Evolutionary conservation across 148 eudicot species (phyloP).

Genomic region (Rhododendron ovatum): DNA sequence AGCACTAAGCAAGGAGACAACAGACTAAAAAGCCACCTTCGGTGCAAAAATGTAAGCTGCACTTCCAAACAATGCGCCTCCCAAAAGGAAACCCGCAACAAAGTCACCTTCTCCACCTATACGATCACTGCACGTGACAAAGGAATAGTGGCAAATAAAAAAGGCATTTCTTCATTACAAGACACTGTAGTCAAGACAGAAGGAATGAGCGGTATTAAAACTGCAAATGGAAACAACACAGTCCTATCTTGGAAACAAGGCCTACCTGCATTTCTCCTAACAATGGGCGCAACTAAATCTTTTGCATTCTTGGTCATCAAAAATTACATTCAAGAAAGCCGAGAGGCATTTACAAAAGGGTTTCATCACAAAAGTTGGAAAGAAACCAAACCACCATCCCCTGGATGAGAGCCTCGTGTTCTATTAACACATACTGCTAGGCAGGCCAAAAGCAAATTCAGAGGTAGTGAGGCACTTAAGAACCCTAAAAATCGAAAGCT

Average conservation of each 20-base stretch:
- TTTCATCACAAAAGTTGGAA: neutral
- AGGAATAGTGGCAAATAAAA: neutral
- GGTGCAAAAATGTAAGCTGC: slow-evolving; percentile 81
- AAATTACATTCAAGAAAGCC: neutral
- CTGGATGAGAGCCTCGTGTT: neutral
- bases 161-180: neutral
- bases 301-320: neutral
- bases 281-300: neutral
- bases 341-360: neutral
- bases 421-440: neutral
- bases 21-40: slow-evolving; percentile 38
- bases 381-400: neutral
- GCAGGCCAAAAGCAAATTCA: neutral
- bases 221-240: slow-evolving; percentile 1
- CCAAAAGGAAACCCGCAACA: slow-evolving; percentile 71
- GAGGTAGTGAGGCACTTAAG: neutral
- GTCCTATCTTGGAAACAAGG: neutral
- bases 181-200: neutral
- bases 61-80: slow-evolving; percentile 83
- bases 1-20: neutral
- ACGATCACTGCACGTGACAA: slow-evolving; percentile 36
- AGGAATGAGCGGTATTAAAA: neutral
- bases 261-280: neutral
- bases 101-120: slow-evolving; percentile 68
- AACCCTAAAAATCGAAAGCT: neutral